A percentile compares a stretch with the other conserved stretches of the same genome.
These are phyloP conservation scores for Anthracocystis setariae DNA, from an alignment of 1,284 basidiomycete genomes.

Conservation along the genomic window DNA sequence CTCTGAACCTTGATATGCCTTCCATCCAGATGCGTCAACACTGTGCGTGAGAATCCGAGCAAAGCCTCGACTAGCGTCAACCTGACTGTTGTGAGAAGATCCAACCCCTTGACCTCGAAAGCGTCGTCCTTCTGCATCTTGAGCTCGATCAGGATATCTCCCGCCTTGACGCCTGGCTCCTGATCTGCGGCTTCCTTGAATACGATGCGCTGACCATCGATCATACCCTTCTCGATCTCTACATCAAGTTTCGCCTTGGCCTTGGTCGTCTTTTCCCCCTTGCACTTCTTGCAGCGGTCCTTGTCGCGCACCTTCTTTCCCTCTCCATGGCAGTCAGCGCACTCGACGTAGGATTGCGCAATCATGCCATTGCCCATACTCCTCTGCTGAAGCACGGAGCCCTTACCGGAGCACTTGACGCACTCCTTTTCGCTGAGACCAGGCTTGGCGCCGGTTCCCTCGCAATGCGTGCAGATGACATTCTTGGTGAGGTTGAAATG, in stretches of 20 bases:
- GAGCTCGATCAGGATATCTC: conserved; percentile 80
- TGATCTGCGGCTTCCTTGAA: conserved; percentile 86
- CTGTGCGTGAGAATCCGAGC: conserved; percentile 60
- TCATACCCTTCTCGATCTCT: conserved; percentile 85
- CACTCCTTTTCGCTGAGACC: conserved; percentile 84
- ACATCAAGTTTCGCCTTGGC: conserved; percentile 77
- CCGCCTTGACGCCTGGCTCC: conserved; percentile 55
- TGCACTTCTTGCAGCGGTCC: conserved; percentile 96
- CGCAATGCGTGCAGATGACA: conserved; percentile 80
- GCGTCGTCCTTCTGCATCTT: conserved; percentile 77
- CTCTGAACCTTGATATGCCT: conserved; percentile 53
- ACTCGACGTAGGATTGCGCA: conserved; percentile 72
- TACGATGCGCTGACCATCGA: conserved; percentile 84
- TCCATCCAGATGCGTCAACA: conserved; percentile 65
- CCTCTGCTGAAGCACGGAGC: conserved; percentile 74
- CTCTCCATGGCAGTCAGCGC: conserved; percentile 81
- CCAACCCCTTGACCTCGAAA: conserved; percentile 82
- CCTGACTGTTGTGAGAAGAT: conserved; percentile 77
- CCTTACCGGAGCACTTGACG: conserved; percentile 83
- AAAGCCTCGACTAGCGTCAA: conserved; percentile 58
- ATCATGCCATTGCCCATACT: conserved; percentile 67
- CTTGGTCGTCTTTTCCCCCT: conserved; percentile 82
- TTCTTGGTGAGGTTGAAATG: conserved; percentile 90
- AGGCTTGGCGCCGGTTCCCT: conserved; percentile 85
- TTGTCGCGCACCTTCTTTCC: conserved; percentile 87